phyloP scores from a whole-genome alignment of 306 rosid genomes.

The Dalbergia cochinchinensis region DNA sequence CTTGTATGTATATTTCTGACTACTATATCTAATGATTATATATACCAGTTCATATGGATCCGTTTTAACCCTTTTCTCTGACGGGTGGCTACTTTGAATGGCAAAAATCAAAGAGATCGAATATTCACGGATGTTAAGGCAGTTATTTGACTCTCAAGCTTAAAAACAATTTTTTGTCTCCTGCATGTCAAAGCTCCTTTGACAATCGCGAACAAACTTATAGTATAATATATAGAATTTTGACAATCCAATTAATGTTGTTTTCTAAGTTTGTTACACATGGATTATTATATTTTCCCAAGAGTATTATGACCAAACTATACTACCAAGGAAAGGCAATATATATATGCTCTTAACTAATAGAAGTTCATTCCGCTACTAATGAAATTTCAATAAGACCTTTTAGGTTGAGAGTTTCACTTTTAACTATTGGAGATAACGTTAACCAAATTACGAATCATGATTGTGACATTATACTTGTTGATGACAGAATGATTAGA shows the following conservation, averaged over 20 bases:
- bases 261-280: background rate
- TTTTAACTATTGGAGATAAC: background rate
- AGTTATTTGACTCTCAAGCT: conserved; percentile 1
- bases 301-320: background rate
- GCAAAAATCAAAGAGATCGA: conserved; percentile 12
- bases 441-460: background rate
- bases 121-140: conserved; percentile 2
- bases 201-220: conserved; percentile 3
- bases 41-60: background rate
- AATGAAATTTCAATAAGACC: conserved; percentile 1
- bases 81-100: background rate
- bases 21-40: background rate
- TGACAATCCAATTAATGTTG: background rate
- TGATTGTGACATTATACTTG: conserved; percentile 39
- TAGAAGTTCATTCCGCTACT: background rate
- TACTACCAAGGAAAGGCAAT: background rate
- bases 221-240: conserved; percentile 3
- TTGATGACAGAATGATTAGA: background rate
- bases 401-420: background rate
- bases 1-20: background rate
- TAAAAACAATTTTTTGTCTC: background rate
- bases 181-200: conserved; percentile 32
- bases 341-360: background rate
- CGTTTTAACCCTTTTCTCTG: background rate
- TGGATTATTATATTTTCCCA: background rate